A percentile compares a stretch with the other conserved stretches of the same genome.
These are phyloP conservation scores for Styphnolobium japonicum DNA, from an alignment of 306 rosid species.

Conservation along the genomic window DNA sequence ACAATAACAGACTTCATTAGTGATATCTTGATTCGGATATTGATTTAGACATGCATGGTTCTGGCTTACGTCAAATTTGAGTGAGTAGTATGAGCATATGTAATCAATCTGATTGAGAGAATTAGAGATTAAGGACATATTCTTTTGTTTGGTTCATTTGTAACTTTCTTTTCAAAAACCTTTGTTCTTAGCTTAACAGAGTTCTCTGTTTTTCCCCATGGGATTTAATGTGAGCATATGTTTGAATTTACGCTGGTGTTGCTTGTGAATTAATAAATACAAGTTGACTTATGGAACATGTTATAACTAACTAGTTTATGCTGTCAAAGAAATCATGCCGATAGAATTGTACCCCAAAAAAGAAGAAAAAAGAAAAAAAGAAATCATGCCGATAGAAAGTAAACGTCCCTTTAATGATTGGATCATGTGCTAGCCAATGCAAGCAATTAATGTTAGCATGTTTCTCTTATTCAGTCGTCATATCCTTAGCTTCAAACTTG, in stretches of 20 bases:
- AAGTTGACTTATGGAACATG: not conserved
- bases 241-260: not conserved
- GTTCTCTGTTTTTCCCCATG: not conserved
- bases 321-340: not conserved
- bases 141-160: not conserved
- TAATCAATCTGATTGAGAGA: not conserved
- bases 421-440: constrained; percentile 37
- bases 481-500: not conserved
- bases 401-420: constrained; percentile 30
- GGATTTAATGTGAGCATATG: not conserved
- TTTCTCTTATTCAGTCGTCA: not conserved
- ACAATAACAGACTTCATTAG: no score
- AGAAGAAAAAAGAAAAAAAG: no score
- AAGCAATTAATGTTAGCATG: not conserved
- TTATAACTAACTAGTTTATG: not conserved
- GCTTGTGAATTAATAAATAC: not conserved
- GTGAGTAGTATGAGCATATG: no score
- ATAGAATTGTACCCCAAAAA: no score
- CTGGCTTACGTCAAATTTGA: no score
- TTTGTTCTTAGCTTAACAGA: not conserved
- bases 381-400: not conserved
- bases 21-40: no score
- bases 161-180: not conserved
- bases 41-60: no score
- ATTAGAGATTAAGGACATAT: not conserved